phyloP scores from a whole-genome alignment of 352 stramenopile genomes.

The Globisporangium orthogonon region DNA sequence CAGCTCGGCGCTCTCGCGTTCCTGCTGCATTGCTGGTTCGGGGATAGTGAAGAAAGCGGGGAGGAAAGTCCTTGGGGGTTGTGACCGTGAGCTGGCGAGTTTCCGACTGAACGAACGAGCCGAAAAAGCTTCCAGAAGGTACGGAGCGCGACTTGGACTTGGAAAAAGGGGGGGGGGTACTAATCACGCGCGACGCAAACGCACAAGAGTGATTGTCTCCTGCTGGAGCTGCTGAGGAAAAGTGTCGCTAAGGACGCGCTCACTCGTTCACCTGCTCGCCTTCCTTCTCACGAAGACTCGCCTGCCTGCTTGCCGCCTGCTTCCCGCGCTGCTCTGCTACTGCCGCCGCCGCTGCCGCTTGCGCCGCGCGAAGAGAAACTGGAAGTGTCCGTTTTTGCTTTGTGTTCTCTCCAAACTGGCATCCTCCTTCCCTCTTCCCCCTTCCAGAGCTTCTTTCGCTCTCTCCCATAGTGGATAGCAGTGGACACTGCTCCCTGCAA shows the following conservation, averaged over 20 bases:
- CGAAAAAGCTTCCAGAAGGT: slow-evolving; percentile 4
- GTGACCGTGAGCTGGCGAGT: slow-evolving; percentile 1
- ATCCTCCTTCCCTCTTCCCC: background rate
- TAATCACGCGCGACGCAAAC: background rate
- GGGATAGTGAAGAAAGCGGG: background rate
- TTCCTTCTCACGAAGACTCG: background rate
- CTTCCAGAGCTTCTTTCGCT: background rate
- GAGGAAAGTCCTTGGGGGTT: background rate
- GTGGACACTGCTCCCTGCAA: background rate
- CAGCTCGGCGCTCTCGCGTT: slow-evolving; percentile 67
- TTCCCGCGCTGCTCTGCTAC: no score
- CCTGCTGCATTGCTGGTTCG: slow-evolving; percentile 54
- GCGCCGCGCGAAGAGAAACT: slow-evolving; percentile 51
- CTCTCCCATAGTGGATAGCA: background rate
- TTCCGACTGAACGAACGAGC: background rate
- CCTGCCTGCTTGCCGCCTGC: background rate
- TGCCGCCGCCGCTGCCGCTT: slow-evolving; percentile 10
- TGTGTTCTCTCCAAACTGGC: background rate
- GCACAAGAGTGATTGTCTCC: background rate
- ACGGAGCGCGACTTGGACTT: background rate
- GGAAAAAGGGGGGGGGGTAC: background rate
- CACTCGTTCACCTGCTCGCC: background rate
- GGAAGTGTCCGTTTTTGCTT: slow-evolving; percentile 26
- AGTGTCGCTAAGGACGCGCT: background rate
- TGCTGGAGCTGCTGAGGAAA: background rate